These are phyloP conservation scores for Neofusicoccum laricinum DNA, from an alignment of 2,329 filamentous ascomycete species.

Conservation along the genomic window DNA sequence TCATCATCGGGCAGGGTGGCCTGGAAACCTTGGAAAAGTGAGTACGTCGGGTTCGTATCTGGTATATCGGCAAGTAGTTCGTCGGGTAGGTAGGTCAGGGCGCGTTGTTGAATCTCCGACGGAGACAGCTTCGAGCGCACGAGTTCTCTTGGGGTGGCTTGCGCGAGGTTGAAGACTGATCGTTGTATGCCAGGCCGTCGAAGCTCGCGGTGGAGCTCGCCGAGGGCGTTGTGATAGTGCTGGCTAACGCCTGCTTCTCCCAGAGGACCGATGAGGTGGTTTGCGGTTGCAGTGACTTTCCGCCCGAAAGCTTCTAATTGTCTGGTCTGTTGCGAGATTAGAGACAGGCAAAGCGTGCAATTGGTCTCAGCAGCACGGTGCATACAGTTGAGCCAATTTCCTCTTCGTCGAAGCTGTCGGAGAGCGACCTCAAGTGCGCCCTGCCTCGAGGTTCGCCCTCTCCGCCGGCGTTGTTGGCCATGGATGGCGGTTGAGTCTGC, in stretches of 20 bases:
- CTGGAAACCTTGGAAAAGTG: slow-evolving; percentile 94
- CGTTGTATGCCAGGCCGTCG: slow-evolving; percentile 80
- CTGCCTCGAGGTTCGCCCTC: slow-evolving; percentile 30
- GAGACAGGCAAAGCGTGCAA: not conserved
- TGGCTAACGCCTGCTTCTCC: slow-evolving; percentile 49
- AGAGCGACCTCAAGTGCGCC: slow-evolving; percentile 15
- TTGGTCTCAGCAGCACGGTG: not conserved
- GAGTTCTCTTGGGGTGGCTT: slow-evolving; percentile 88
- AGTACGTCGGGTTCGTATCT: slow-evolving; percentile 80
- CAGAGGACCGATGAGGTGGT: slow-evolving; percentile 70
- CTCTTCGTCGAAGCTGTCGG: slow-evolving; percentile 10
- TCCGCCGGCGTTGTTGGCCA: slow-evolving; percentile 28
- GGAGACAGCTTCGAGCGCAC: slow-evolving; percentile 89
- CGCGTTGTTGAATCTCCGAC: slow-evolving; percentile 89
- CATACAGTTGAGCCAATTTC: slow-evolving; percentile 10
- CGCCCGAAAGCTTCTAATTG: slow-evolving; percentile 89
- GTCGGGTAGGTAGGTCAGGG: slow-evolving; percentile 82
- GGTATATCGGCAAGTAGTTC: slow-evolving; percentile 88
- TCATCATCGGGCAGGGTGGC: slow-evolving; percentile 69
- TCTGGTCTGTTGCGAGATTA: slow-evolving; percentile 61
- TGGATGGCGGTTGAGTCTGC: slow-evolving; percentile 18
- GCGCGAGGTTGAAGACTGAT: slow-evolving; percentile 85
- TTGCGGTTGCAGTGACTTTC: slow-evolving; percentile 92
- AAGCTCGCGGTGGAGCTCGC: slow-evolving; percentile 84
- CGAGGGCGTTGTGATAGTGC: slow-evolving; percentile 85